Evolutionary conservation across 306 rosid species (phyloP).

Genomic region (Cicer pinnatifidum): DNA sequence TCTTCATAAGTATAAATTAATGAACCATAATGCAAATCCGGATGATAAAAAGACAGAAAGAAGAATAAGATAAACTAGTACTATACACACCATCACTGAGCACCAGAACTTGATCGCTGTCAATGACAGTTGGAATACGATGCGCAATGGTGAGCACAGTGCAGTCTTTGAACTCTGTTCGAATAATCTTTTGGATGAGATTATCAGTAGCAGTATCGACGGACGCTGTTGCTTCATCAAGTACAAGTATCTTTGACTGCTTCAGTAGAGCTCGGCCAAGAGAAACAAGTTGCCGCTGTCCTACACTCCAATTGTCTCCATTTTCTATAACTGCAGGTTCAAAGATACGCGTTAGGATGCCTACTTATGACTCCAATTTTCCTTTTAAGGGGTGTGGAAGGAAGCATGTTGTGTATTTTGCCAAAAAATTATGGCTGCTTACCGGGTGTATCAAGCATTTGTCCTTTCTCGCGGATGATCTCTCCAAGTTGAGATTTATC

Average conservation of each 20-base stretch:
- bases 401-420: not conserved
- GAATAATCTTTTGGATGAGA: slow-evolving; percentile 90
- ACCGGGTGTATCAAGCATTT: slow-evolving; percentile 91
- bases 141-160: slow-evolving; percentile 97
- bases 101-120: slow-evolving; percentile 90
- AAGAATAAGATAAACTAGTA: slow-evolving; percentile 12
- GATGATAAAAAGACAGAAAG: not conserved
- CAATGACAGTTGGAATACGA: slow-evolving; percentile 95
- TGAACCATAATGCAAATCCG: slow-evolving; percentile 23
- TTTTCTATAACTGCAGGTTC: slow-evolving; percentile 84
- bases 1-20: slow-evolving; percentile 11
- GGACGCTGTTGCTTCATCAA: slow-evolving; percentile 98
- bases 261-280: slow-evolving; percentile 91
- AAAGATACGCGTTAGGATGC: slow-evolving; percentile 32
- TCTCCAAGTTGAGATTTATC: slow-evolving; percentile 93
- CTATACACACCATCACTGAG: slow-evolving; percentile 85
- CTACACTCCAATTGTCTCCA: slow-evolving; percentile 99
- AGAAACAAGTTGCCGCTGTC: slow-evolving; percentile 95
- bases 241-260: slow-evolving; percentile 93
- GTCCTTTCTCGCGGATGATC: slow-evolving; percentile 73
- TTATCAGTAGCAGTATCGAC: slow-evolving; percentile 93
- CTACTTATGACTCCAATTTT: slow-evolving; percentile 24
- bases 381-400: not conserved
- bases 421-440: slow-evolving; percentile 12
- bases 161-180: slow-evolving; percentile 85